Conservation (phyloP, 2,329 filamentous ascomycete genomes). For the Polychaeton citri region DNA sequence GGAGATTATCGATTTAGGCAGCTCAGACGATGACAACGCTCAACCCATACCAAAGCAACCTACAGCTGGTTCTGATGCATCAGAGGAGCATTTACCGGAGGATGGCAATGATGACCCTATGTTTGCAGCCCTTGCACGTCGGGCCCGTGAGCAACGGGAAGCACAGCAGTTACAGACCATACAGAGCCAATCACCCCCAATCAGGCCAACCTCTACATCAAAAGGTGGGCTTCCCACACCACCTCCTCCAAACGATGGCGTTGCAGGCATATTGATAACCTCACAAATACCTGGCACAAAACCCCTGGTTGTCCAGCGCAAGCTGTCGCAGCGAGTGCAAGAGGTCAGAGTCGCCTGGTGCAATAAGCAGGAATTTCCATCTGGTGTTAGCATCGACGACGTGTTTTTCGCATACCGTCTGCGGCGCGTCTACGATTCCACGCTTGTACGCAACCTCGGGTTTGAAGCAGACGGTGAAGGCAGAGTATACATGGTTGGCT, state of each 20-base stretch:
- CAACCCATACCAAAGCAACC: constrained; percentile 3
- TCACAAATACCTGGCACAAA: constrained; percentile 51
- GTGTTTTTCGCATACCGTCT: constrained; percentile 72
- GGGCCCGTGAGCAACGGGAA: constrained; percentile 26
- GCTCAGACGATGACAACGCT: constrained; percentile 11
- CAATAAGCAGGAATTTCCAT: constrained; percentile 40
- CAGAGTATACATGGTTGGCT: constrained; percentile 27
- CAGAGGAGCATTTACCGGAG: constrained; percentile 4
- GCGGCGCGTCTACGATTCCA: constrained; percentile 59
- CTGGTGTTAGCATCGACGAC: constrained; percentile 33
- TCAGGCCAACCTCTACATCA: constrained; percentile 1
- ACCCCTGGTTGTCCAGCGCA: constrained; percentile 50
- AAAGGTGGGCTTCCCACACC: constrained; percentile 7
- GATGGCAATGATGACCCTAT: constrained; percentile 29
- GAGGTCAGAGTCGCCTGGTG: constrained; percentile 60
- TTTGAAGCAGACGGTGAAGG: constrained; percentile 37
- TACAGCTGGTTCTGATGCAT: constrained; percentile 1
- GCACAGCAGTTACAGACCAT: constrained; percentile 8
- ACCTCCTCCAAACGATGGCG: constrained; percentile 27
- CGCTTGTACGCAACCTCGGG: constrained; percentile 56
- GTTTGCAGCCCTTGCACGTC: constrained; percentile 27
- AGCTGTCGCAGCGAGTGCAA: constrained; percentile 53
- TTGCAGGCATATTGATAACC: constrained; percentile 53
- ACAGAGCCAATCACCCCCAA: constrained; percentile 7
- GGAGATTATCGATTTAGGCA: constrained; percentile 3